phyloP scores from a whole-genome alignment of 2,329 filamentous ascomycete genomes.

The Aphanocladium album region DNA sequence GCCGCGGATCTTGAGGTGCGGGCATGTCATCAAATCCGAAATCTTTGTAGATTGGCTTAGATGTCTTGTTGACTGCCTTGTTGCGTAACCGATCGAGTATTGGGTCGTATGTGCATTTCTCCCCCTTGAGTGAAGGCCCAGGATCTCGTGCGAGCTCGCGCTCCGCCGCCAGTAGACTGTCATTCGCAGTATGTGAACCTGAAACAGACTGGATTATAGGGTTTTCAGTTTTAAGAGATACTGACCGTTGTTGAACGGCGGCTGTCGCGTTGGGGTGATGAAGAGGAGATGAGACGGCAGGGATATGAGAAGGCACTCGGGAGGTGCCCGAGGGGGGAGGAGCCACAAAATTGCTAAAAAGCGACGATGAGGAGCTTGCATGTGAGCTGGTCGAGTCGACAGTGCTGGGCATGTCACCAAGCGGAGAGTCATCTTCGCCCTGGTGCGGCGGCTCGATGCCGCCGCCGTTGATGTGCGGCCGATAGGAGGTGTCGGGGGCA shows the following conservation, averaged over 20 bases:
- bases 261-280: conserved; percentile 24
- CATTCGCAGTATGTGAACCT: not conserved
- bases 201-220: not conserved
- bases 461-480: conserved; percentile 17
- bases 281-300: conserved; percentile 26
- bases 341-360: conserved; percentile 54
- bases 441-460: conserved; percentile 29
- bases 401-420: conserved; percentile 64
- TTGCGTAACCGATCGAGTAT: conserved; percentile 46
- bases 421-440: conserved; percentile 55
- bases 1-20: conserved; percentile 72
- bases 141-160: conserved; percentile 50
- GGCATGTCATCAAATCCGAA: conserved; percentile 68
- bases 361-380: conserved; percentile 64
- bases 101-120: conserved; percentile 58
- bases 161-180: not conserved
- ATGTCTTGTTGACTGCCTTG: conserved; percentile 49
- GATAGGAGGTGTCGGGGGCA: conserved; percentile 7
- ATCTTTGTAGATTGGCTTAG: conserved; percentile 58
- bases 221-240: not conserved
- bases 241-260: not conserved
- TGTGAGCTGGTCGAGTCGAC: conserved; percentile 69
- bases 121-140: conserved; percentile 47
- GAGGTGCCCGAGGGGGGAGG: conserved; percentile 38
- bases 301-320: not conserved